phyloP scores from a whole-genome alignment of 1,284 basidiomycete species.

The Trametes polyzona region DNA sequence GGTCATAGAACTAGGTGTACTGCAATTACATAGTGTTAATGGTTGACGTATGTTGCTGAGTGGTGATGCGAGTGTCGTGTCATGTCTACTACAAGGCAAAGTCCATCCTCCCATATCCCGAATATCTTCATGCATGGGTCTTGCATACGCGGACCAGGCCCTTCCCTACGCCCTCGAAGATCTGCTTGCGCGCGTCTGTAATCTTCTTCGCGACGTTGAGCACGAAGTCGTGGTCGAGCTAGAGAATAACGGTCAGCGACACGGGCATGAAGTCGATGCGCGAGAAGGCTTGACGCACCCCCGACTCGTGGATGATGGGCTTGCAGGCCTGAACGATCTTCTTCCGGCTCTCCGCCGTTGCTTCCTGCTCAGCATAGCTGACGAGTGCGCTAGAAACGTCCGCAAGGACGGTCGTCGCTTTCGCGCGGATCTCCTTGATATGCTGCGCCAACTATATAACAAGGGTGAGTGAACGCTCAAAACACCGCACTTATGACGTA shows the following conservation, averaged over 20 bases:
- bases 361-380: constrained; percentile 53
- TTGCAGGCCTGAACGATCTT: constrained; percentile 55
- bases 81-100: constrained; percentile 19
- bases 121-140: constrained; percentile 40
- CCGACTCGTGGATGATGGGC: constrained; percentile 40
- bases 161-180: constrained; percentile 72
- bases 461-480: constrained; percentile 1
- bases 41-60: constrained; percentile 17
- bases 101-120: constrained; percentile 18
- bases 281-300: constrained; percentile 41
- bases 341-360: constrained; percentile 54
- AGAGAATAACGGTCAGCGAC: constrained; percentile 8
- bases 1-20: constrained; percentile 5
- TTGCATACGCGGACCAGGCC: constrained; percentile 61
- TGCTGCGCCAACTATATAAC: constrained; percentile 60
- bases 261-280: not conserved
- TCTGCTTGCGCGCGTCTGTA: constrained; percentile 68
- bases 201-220: constrained; percentile 64
- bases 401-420: constrained; percentile 54
- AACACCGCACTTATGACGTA: constrained; percentile 38
- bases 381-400: constrained; percentile 58
- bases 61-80: constrained; percentile 23
- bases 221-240: constrained; percentile 72
- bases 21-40: constrained; percentile 21
- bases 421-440: constrained; percentile 63